Conservation (phyloP, 2,329 filamentous ascomycete species). For the Bipolaris oryzae region DNA sequence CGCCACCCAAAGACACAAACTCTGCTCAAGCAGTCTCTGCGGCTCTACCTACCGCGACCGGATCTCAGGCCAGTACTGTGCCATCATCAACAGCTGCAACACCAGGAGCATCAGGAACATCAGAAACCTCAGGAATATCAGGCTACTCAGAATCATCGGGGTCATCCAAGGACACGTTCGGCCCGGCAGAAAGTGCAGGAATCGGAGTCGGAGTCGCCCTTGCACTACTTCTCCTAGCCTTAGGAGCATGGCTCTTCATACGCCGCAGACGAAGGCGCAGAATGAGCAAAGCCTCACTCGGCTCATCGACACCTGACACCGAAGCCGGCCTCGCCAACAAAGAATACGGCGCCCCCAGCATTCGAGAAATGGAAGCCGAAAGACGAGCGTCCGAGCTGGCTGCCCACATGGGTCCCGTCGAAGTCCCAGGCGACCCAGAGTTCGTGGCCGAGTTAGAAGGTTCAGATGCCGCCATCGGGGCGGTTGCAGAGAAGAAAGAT, state of each 20-base stretch:
- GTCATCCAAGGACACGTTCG: constrained; percentile 4
- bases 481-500: neutral
- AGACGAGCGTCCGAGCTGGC: constrained; percentile 19
- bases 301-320: constrained; percentile 13
- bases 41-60: neutral
- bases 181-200: constrained; percentile 20
- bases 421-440: constrained; percentile 10
- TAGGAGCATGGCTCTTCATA: constrained; percentile 19
- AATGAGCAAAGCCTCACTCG: constrained; percentile 7
- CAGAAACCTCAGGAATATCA: neutral
- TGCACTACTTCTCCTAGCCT: constrained; percentile 15
- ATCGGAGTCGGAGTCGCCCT: constrained; percentile 27
- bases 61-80: neutral
- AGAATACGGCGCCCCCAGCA: neutral
- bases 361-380: constrained; percentile 10
- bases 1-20: neutral
- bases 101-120: neutral
- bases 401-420: constrained; percentile 13
- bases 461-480: constrained; percentile 6
- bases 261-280: constrained; percentile 14
- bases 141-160: neutral
- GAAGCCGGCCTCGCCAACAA: constrained; percentile 10
- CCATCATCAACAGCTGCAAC: neutral
- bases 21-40: neutral
- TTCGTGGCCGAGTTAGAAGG: constrained; percentile 23